phyloP scores from a whole-genome alignment of 2,329 filamentous ascomycete species.

The Simplicillium sp. region DNA sequence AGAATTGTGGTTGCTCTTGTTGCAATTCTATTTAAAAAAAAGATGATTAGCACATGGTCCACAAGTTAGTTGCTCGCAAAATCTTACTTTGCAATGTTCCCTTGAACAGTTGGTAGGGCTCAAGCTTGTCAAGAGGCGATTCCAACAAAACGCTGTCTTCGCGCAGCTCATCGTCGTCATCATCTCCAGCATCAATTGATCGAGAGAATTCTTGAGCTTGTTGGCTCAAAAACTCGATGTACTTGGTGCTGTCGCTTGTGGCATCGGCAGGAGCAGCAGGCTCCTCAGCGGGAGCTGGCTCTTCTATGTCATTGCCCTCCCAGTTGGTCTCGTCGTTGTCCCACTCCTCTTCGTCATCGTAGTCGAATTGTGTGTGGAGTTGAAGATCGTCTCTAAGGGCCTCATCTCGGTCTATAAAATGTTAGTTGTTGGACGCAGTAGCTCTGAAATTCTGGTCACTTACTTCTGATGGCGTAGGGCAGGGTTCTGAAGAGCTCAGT shows the following conservation, averaged over 20 bases:
- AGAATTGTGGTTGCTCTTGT: constrained; percentile 84
- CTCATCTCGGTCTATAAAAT: constrained; percentile 68
- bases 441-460: constrained; percentile 19
- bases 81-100: constrained; percentile 68
- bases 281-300: constrained; percentile 54
- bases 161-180: constrained; percentile 78
- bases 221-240: constrained; percentile 91
- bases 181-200: constrained; percentile 45
- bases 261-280: constrained; percentile 47
- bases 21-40: constrained; percentile 56
- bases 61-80: background rate
- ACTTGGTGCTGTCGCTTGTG: constrained; percentile 86
- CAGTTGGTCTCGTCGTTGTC: constrained; percentile 75
- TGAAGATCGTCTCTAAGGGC: constrained; percentile 82
- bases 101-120: constrained; percentile 88
- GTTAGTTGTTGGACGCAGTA: constrained; percentile 13
- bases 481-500: constrained; percentile 88
- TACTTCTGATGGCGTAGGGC: constrained; percentile 77
- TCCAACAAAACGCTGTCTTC: constrained; percentile 91
- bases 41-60: constrained; percentile 17
- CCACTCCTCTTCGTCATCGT: constrained; percentile 70
- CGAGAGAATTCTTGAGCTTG: constrained; percentile 82
- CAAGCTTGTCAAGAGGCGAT: constrained; percentile 88
- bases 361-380: constrained; percentile 53
- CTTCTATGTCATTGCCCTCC: constrained; percentile 54